A percentile compares a stretch with the other conserved stretches of the same genome.
phyloP scores from a whole-genome alignment of 208 protist genomes.

The Trypanosoma caninum region DNA sequence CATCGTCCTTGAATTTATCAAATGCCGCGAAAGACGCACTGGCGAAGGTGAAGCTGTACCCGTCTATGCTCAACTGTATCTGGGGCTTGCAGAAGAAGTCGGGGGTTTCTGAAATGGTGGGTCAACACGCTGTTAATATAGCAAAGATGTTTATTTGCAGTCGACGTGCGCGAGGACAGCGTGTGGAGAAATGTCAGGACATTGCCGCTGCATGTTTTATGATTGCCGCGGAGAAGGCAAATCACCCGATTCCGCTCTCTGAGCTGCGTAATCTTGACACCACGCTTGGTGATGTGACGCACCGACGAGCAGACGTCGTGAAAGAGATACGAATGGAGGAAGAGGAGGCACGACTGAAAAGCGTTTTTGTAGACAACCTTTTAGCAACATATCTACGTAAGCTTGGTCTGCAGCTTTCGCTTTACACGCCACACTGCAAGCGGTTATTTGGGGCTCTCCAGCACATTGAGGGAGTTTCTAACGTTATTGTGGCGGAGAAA shows the following conservation, averaged over 20 bases:
- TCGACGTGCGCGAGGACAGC: slow-evolving; percentile 46
- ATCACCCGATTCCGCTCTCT: slow-evolving; percentile 48
- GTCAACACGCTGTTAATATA: slow-evolving; percentile 38
- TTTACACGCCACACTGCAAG: slow-evolving; percentile 53
- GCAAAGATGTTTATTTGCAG: slow-evolving; percentile 48
- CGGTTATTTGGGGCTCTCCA: slow-evolving; percentile 37
- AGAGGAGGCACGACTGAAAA: slow-evolving; percentile 31
- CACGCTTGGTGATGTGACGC: slow-evolving; percentile 50
- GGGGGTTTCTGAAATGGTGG: slow-evolving; percentile 30
- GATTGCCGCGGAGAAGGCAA: slow-evolving; percentile 51
- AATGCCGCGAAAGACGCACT: slow-evolving; percentile 2
- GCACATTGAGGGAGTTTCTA: slow-evolving; percentile 26
- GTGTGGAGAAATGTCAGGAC: slow-evolving; percentile 46
- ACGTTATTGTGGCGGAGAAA: slow-evolving; percentile 46
- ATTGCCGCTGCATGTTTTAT: slow-evolving; percentile 67
- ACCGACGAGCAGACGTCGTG: slow-evolving; percentile 48
- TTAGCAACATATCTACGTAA: slow-evolving; percentile 61
- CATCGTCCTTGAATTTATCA: too few species aligned
- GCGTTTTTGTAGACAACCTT: slow-evolving; percentile 38
- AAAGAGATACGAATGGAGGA: slow-evolving; percentile 29
- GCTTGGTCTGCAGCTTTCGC: slow-evolving; percentile 47
- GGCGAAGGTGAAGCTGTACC: slow-evolving; percentile 40
- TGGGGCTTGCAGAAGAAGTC: slow-evolving; percentile 54
- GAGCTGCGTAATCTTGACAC: slow-evolving; percentile 68
- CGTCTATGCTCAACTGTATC: slow-evolving; percentile 40